Base-by-base conservation (phyloP, 1,139 yeast genomes). In the Diutina mesorugosa region DNA sequence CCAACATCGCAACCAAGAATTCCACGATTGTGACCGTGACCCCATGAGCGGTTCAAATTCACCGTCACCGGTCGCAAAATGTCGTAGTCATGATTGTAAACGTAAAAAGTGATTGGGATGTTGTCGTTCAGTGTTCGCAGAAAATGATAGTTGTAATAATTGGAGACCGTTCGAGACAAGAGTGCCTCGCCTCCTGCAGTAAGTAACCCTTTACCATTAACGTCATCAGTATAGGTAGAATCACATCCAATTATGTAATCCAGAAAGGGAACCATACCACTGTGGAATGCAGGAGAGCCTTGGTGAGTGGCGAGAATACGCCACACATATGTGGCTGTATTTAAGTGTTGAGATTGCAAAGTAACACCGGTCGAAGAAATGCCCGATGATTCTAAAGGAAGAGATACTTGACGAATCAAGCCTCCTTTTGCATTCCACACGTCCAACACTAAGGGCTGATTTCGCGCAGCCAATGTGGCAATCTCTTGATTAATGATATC, bases 341-440 rank as follows among this genome's bases (percentile, higher is more conserved):
- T 75, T 54, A 90, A 66, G 52, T 95, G 91, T 1, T 90, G 84
- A 72, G 95, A 83, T 65, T 88, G 95, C 2, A 90, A 72, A 6
- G 85, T 74, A 54, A 89, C 61, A 0, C 97, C 97, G 7, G 90
- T 64, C 10, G 47, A 45, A 9, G 21, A 4, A 21, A 51, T 38
- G 2, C 14, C 16, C 6, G 16, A 6, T 6, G 16, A 6, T 18
- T 64, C 63, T 47, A 83, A 70, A 6, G 81, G 76, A 8, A 87
- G 61, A 1, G 64, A 61, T 1, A 87, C 72, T 41, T 76, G 76
- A 60, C 95, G 77, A 18, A 78, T 68, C 3, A 77, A 67, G 1
- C 95, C 91, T 38, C 99, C 99, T 69, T 91, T 91, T 4, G 96
- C 93, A 56, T 83, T 84, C 96, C 97, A 93, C 3, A 90, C 84